phyloP scores from a whole-genome alignment of 1,284 basidiomycete genomes.

The Caloboletus inedulis region DNA sequence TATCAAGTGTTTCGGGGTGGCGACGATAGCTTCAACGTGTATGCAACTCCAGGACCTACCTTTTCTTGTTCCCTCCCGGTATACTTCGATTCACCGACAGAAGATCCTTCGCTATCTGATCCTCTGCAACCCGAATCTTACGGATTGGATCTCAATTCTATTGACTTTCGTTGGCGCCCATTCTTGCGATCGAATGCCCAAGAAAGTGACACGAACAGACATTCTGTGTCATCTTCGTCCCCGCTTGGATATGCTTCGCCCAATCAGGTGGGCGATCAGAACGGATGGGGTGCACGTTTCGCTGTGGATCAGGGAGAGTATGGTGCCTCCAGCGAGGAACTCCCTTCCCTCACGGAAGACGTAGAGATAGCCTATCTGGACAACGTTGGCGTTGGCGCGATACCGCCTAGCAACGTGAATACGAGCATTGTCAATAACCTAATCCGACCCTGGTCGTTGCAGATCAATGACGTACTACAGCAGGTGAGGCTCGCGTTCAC shows the following conservation, averaged over 20 bases:
- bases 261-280: slow-evolving; percentile 18
- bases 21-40: slow-evolving; percentile 20
- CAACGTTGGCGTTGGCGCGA: neutral
- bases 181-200: slow-evolving; percentile 25
- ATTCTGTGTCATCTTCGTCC: neutral
- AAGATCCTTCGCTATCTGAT: slow-evolving; percentile 46
- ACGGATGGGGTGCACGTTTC: slow-evolving; percentile 13
- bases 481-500: slow-evolving; percentile 30
- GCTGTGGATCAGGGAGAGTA: slow-evolving; percentile 9
- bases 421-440: neutral
- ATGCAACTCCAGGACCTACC: slow-evolving; percentile 33
- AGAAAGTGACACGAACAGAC: slow-evolving; percentile 4
- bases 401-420: slow-evolving; percentile 10
- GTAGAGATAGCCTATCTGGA: slow-evolving; percentile 10
- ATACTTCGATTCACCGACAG: slow-evolving; percentile 53
- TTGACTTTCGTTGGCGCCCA: slow-evolving; percentile 58
- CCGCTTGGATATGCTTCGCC: slow-evolving; percentile 4
- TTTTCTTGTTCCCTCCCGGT: slow-evolving; percentile 33
- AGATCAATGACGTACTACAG: slow-evolving; percentile 21
- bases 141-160: slow-evolving; percentile 35
- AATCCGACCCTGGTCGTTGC: slow-evolving; percentile 7
- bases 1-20: slow-evolving; percentile 4
- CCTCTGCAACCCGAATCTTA: slow-evolving; percentile 36
- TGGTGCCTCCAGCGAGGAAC: slow-evolving; percentile 17
- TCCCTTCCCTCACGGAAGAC: slow-evolving; percentile 8